Conservation (phyloP, 148 eudicot species). For the Nepenthes mirabilis region DNA sequence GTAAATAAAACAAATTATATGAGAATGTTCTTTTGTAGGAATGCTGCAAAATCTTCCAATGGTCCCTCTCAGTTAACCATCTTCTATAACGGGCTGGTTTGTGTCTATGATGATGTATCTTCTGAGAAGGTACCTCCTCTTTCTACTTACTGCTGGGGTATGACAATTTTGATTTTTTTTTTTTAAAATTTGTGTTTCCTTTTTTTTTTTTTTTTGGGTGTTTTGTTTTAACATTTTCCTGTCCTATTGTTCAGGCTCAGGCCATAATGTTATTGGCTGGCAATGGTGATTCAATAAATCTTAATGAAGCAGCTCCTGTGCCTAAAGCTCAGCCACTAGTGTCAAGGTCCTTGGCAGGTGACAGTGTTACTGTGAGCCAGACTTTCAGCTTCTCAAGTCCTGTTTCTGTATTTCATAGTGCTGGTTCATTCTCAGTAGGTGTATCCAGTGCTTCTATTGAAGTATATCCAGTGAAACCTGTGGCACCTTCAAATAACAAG, state of each 20-base stretch:
- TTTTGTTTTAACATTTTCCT: background rate
- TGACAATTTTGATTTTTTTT: background rate
- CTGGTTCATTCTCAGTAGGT: slow-evolving; percentile 4
- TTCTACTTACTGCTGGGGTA: background rate
- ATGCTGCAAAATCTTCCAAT: slow-evolving; percentile 20
- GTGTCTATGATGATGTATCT: slow-evolving; percentile 60
- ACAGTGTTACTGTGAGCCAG: slow-evolving; percentile 8
- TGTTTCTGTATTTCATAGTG: slow-evolving; percentile 9
- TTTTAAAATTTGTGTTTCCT: background rate
- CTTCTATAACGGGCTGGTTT: slow-evolving; percentile 68
- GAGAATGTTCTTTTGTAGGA: slow-evolving; percentile 23
- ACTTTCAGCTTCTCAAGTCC: slow-evolving; percentile 11
- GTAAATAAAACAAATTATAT: background rate
- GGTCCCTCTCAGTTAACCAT: slow-evolving; percentile 65
- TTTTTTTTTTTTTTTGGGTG: background rate
- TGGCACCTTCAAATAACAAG: slow-evolving; percentile 6
- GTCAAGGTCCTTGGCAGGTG: slow-evolving; percentile 7
- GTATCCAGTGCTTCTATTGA: background rate
- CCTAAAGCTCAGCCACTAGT: slow-evolving; percentile 16
- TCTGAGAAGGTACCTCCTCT: slow-evolving; percentile 51
- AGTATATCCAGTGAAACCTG: slow-evolving; percentile 2
- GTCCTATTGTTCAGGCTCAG: slow-evolving; percentile 38
- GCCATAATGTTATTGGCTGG: slow-evolving; percentile 82
- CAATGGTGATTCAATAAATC: slow-evolving; percentile 29
- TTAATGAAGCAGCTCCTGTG: slow-evolving; percentile 4